These are phyloP conservation scores for Pilaira anomala DNA, from an alignment of 192 early-diverging fungal genomes.

Conservation along the genomic window DNA sequence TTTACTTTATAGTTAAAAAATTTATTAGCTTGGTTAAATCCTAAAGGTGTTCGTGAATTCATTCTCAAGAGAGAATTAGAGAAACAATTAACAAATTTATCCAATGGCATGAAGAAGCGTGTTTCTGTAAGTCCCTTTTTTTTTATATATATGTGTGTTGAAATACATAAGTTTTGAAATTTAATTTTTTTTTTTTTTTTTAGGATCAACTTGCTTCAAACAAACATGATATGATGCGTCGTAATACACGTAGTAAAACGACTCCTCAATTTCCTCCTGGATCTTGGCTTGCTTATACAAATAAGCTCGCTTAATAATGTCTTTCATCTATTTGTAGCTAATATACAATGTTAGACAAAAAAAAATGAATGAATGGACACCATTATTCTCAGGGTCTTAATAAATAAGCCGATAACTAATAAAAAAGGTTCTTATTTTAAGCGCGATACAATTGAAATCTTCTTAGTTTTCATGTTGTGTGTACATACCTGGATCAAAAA, in stretches of 20 bases:
- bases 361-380: neutral
- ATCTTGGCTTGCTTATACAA: conserved; percentile 32
- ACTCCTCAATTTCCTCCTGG: conserved; percentile 21
- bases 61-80: conserved; percentile 58
- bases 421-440: neutral
- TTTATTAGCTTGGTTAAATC: conserved; percentile 73
- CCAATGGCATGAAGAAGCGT: conserved; percentile 55
- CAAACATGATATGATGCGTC: conserved; percentile 38
- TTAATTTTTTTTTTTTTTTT: conserved; percentile 1
- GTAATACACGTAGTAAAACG: conserved; percentile 46
- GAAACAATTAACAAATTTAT: conserved; percentile 41
- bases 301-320: conserved; percentile 29
- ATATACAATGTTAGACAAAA: neutral
- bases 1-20: conserved; percentile 66
- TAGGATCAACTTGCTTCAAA: conserved; percentile 32
- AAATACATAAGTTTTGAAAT: neutral
- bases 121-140: conserved; percentile 35
- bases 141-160: neutral
- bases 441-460: too few relatives aligned
- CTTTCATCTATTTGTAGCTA: too few relatives aligned
- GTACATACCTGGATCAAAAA: too few relatives aligned
- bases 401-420: neutral
- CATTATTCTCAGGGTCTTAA: neutral
- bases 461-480: too few relatives aligned
- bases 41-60: conserved; percentile 72